phyloP scores from a whole-genome alignment of 2,329 filamentous ascomycete species.

The Aspergillus sp. region DNA sequence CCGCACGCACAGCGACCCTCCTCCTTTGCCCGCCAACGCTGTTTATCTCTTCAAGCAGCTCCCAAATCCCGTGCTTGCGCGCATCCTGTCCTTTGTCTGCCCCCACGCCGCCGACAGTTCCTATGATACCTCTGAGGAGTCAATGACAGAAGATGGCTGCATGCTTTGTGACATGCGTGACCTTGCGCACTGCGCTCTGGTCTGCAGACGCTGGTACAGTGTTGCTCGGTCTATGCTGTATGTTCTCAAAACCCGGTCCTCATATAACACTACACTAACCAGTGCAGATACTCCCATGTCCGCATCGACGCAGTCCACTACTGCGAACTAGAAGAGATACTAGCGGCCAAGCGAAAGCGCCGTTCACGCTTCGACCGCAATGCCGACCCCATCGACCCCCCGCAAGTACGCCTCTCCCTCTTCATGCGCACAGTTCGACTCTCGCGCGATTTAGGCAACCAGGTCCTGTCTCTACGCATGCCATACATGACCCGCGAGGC shows the following conservation, averaged over 20 bases:
- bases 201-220: constrained; percentile 69
- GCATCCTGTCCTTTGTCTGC: constrained; percentile 79
- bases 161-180: constrained; percentile 94
- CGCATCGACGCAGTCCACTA: constrained; percentile 94
- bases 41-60: constrained; percentile 53
- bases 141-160: constrained; percentile 74
- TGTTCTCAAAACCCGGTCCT: constrained; percentile 8
- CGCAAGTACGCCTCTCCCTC: constrained; percentile 71
- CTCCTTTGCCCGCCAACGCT: constrained; percentile 19
- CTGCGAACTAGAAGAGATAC: constrained; percentile 79
- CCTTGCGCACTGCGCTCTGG: constrained; percentile 74
- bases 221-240: constrained; percentile 63
- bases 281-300: constrained; percentile 74
- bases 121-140: constrained; percentile 81
- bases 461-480: constrained; percentile 78
- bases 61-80: constrained; percentile 67
- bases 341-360: constrained; percentile 76
- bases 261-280: constrained; percentile 11
- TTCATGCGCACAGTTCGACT: constrained; percentile 81
- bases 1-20: constrained; percentile 19
- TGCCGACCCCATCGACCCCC: constrained; percentile 76
- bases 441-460: constrained; percentile 66
- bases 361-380: constrained; percentile 72
- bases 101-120: constrained; percentile 75
- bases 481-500: constrained; percentile 95